Percentiles rank a stretch among this genome's conserved stretches.
These are phyloP conservation scores for Yamadazyma dendronema DNA, from an alignment of 1,139 yeast species.

Conservation along the genomic window DNA sequence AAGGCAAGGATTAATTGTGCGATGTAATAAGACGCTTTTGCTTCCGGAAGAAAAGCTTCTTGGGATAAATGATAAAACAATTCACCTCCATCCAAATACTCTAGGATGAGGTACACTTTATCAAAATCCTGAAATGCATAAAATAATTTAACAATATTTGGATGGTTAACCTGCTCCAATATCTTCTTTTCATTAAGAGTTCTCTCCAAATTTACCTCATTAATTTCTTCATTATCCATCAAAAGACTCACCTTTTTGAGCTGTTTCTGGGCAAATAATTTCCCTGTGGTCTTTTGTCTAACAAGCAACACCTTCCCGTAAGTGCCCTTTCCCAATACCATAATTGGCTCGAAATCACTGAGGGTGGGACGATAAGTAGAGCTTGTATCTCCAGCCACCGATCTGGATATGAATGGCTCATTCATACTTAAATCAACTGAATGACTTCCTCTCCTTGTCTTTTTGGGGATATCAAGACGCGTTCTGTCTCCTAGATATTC, in stretches of 20 bases:
- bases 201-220: constrained; percentile 36
- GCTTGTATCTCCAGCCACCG: constrained; percentile 17
- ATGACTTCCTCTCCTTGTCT: constrained; percentile 15
- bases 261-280: constrained; percentile 86
- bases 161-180: constrained; percentile 58
- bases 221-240: constrained; percentile 37
- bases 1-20: constrained; percentile 87
- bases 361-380: constrained; percentile 31
- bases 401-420: constrained; percentile 26
- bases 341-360: constrained; percentile 70
- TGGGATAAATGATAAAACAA: constrained; percentile 74
- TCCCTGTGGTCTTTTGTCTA: constrained; percentile 60
- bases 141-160: constrained; percentile 81
- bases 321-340: constrained; percentile 88
- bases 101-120: constrained; percentile 76
- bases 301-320: constrained; percentile 88
- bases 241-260: constrained; percentile 65
- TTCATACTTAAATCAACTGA: constrained; percentile 24
- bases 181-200: constrained; percentile 45
- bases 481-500: constrained; percentile 1
- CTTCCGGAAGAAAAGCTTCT: constrained; percentile 57
- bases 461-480: constrained; percentile 7
- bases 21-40: constrained; percentile 74
- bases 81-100: constrained; percentile 93
- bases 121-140: constrained; percentile 87